Conservation (phyloP, 441 rosid genomes). For the Capsella rubella region DNA sequence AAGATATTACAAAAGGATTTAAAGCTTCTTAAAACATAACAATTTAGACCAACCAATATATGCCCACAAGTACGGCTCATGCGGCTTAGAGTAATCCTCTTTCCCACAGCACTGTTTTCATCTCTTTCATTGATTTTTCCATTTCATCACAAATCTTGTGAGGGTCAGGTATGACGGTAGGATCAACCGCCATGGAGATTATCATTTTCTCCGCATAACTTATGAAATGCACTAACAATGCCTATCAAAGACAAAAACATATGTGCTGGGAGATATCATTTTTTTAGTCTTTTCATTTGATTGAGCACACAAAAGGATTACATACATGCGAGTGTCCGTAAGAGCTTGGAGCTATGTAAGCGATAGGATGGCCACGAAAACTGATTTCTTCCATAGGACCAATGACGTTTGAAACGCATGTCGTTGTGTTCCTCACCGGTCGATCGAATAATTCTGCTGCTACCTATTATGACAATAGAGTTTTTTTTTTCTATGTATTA, state of each 20-base stretch:
- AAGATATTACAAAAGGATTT: not conserved
- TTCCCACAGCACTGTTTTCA: slow-evolving; percentile 27
- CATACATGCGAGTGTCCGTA: slow-evolving; percentile 42
- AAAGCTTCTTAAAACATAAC: slow-evolving; percentile 11
- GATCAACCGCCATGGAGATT: slow-evolving; percentile 39
- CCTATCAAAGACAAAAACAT: slow-evolving; percentile 29
- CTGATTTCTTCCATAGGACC: slow-evolving; percentile 83
- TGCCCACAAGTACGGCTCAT: not conserved
- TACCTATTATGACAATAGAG: slow-evolving; percentile 24
- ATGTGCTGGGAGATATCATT: not conserved
- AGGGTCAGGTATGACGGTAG: slow-evolving; percentile 27
- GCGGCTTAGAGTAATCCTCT: slow-evolving; percentile 32
- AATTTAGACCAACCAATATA: slow-evolving; percentile 20
- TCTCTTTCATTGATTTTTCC: slow-evolving; percentile 35
- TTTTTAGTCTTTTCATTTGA: not conserved
- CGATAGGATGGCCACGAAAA: slow-evolving; percentile 70
- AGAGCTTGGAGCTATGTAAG: slow-evolving; percentile 41
- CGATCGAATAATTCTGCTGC: slow-evolving; percentile 47
- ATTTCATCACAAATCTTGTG: slow-evolving; percentile 34
- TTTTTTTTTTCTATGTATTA: not conserved
- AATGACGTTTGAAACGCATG: slow-evolving; percentile 69
- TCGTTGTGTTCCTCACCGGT: slow-evolving; percentile 56
- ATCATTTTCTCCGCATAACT: slow-evolving; percentile 41
- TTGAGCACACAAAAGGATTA: not conserved
- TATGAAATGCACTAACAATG: slow-evolving; percentile 35